These are phyloP conservation scores for Noccaea bulbosa DNA, from an alignment of 345 rosid genomes.

Conservation along the genomic window DNA sequence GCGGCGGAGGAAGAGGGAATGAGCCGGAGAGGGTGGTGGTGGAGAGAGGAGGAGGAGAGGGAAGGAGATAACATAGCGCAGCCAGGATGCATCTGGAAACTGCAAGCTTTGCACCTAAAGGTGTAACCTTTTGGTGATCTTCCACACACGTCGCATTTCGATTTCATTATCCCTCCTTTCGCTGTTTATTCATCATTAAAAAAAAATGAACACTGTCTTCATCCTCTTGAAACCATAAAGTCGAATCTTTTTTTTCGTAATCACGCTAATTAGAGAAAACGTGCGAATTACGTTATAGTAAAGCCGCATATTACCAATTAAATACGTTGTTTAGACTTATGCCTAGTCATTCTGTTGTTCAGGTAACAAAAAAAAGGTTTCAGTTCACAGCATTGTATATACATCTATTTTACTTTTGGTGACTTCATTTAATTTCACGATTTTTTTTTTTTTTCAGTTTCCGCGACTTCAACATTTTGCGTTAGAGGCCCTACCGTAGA, in stretches of 20 bases:
- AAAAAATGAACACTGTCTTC: neutral
- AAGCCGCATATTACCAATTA: too few species aligned
- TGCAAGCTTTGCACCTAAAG: slow-evolving; percentile 71
- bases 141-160: slow-evolving; percentile 74
- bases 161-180: slow-evolving; percentile 69
- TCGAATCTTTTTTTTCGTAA: too few species aligned
- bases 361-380: neutral
- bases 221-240: neutral
- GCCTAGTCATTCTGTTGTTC: neutral
- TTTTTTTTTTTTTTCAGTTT: neutral
- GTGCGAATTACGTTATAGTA: too few species aligned
- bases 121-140: slow-evolving; percentile 66
- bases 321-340: too few species aligned
- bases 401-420: neutral
- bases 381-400: neutral
- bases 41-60: slow-evolving; percentile 55
- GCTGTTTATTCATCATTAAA: slow-evolving; percentile 36
- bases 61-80: slow-evolving; percentile 73
- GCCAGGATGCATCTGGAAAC: slow-evolving; percentile 85
- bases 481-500: neutral
- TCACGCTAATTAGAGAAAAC: too few species aligned
- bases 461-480: too few species aligned
- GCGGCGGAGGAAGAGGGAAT: slow-evolving; percentile 36
- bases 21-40: slow-evolving; percentile 62
- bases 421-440: neutral